Conservation (phyloP, 2,329 filamentous ascomycete species). For the Exophiala mesophila region DNA sequence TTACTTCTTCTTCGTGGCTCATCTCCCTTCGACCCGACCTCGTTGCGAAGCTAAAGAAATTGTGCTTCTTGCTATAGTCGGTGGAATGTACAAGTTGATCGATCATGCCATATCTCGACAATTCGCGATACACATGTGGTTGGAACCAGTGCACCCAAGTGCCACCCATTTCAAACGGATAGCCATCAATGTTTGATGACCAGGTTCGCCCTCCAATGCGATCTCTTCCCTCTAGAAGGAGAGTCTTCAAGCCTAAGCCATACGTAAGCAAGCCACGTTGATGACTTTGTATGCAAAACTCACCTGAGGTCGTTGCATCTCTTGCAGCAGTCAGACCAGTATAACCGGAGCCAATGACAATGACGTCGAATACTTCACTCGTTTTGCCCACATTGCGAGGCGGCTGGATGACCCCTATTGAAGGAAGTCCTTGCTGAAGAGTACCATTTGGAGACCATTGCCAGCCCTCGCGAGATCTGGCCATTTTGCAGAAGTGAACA, state of each 20-base stretch:
- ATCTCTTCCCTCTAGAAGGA: slow-evolving; percentile 46
- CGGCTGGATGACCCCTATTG: slow-evolving; percentile 26
- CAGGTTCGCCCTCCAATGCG: slow-evolving; percentile 47
- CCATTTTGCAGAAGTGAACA: slow-evolving; percentile 14
- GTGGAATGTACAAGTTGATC: slow-evolving; percentile 38
- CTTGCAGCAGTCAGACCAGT: slow-evolving; percentile 32
- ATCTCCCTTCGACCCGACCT: slow-evolving; percentile 31
- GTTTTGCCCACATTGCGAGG: slow-evolving; percentile 11
- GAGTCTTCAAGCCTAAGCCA: slow-evolving; percentile 33
- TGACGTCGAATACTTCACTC: slow-evolving; percentile 9
- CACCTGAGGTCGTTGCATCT: slow-evolving; percentile 28
- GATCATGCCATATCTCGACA: slow-evolving; percentile 44
- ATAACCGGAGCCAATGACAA: slow-evolving; percentile 34
- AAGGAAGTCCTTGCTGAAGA: slow-evolving; percentile 24
- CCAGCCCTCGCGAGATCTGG: slow-evolving; percentile 28
- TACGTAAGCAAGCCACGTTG: background rate
- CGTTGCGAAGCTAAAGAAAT: slow-evolving; percentile 38
- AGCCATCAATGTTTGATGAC: slow-evolving; percentile 41
- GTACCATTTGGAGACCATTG: slow-evolving; percentile 27
- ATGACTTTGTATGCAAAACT: background rate
- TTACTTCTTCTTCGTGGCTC: slow-evolving; percentile 41
- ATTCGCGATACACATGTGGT: slow-evolving; percentile 42
- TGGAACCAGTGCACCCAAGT: slow-evolving; percentile 48
- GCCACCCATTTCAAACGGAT: slow-evolving; percentile 47
- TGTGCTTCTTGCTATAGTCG: slow-evolving; percentile 40